Base-by-base conservation (phyloP, 306 rosid genomes). In the Acacia acuminata region DNA sequence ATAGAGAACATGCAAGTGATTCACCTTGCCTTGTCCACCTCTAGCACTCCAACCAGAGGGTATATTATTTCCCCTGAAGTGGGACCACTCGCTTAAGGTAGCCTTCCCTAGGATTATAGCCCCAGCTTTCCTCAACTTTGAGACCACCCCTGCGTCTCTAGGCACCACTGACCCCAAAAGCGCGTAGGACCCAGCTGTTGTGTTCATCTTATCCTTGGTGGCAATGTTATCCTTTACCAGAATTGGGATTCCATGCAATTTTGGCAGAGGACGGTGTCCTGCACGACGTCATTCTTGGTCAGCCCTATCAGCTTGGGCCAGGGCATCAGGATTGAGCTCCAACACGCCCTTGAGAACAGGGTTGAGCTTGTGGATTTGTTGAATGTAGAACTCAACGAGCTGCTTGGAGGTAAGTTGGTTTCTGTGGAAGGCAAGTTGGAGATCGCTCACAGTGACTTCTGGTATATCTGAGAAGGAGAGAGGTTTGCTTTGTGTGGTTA, bases 91-190 rank as follows among this genome's bases (percentile, higher is more conserved):
- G 17, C 87, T 85, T 53, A 93, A 43, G 16, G 70, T 91, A 15
- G 94, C 91, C 77, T 88, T 93, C 27, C 97, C 97, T 27, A 93
- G 63, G 3, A 93, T 88, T 77, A 93, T 72, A 13, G 97, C 97
- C 7, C 97, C 97, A 34, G 89, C 89, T 76, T 80, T 74, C 78
- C 96, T 93, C 77, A 93, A 70, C 89, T 58, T 90, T 4, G 77
- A 12, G 56, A 88, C 92, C 0, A 91, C 96, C 4, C 90, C 92
- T 7, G 96, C 92, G 77, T 93, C 97, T 38, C 89, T 87, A 20
- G 92, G 89, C 73, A 91, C 91, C 19, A 86, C 71, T 4, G 96
- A 91, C 3, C 95, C 92, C 14, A 89, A 82, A 64, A 93, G 67
- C 7, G 94, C 92, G 51, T 53, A 90, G 3, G 97, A 93, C 1